Evolutionary conservation across 164 flowering plant genomes (phyloP).

Genomic region (Vitis rupestris): DNA sequence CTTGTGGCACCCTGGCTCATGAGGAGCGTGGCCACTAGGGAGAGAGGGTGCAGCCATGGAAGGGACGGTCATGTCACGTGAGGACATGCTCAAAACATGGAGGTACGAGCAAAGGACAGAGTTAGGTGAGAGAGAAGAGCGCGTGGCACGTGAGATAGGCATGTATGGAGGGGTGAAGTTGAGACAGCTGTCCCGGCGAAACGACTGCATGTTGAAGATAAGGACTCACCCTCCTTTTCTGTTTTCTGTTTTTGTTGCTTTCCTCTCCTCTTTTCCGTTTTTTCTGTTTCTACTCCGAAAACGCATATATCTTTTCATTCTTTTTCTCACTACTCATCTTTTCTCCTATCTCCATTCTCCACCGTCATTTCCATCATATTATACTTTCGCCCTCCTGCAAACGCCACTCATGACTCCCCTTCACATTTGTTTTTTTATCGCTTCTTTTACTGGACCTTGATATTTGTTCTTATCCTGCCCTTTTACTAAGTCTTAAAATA

Average conservation of each 20-base stretch:
- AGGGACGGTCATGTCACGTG: slow-evolving; percentile 1
- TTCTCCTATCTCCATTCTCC: too few species aligned
- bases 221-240: neutral
- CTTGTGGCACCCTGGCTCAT: neutral
- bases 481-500: too few species aligned
- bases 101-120: slow-evolving; percentile 16
- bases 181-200: slow-evolving; percentile 19
- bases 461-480: too few species aligned
- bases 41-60: slow-evolving; percentile 7
- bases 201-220: slow-evolving; percentile 5
- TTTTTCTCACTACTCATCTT: neutral
- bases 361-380: too few species aligned
- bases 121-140: slow-evolving; percentile 8
- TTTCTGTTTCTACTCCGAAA: slow-evolving; percentile 5
- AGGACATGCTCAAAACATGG: neutral
- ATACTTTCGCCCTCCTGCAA: too few species aligned
- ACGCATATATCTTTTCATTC: neutral
- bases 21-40: neutral
- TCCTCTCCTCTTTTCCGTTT: slow-evolving; percentile 1
- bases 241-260: slow-evolving; percentile 16
- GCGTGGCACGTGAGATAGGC: slow-evolving; percentile 17
- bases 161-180: neutral
- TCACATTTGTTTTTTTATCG: too few species aligned
- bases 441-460: too few species aligned
- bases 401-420: too few species aligned